A percentile compares a stretch with the other conserved stretches of the same genome.
phyloP scores from a whole-genome alignment of 352 stramenopile species.

The Thraustochytrium striatum region DNA sequence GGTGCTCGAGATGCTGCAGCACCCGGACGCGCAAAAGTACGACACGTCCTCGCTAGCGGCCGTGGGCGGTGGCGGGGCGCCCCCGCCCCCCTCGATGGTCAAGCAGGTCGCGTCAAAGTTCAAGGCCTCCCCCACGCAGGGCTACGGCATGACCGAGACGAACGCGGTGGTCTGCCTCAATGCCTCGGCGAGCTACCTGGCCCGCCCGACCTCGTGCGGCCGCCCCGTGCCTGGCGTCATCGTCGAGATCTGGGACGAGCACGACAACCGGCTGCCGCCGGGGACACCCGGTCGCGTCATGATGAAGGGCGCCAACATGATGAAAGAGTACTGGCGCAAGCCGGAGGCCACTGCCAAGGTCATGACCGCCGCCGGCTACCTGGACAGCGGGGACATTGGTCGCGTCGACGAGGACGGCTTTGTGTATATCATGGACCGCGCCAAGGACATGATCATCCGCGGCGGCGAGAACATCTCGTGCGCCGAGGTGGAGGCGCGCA shows the following conservation, averaged over 20 bases:
- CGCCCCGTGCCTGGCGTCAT: neutral
- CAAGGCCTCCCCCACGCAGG: conserved; percentile 32
- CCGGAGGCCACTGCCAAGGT: conserved; percentile 48
- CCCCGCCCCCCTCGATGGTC: conserved; percentile 14
- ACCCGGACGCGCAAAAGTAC: conserved; percentile 44
- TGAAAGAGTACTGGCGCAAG: conserved; percentile 56
- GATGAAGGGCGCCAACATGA: conserved; percentile 45
- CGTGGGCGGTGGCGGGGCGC: conserved; percentile 29
- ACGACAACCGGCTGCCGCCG: conserved; percentile 1
- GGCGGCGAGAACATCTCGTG: conserved; percentile 55
- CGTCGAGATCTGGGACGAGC: conserved; percentile 27
- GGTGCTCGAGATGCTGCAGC: conserved; percentile 49
- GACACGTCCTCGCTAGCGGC: conserved; percentile 23
- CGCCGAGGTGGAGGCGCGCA: conserved; percentile 47
- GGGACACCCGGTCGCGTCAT: conserved; percentile 2
- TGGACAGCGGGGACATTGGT: conserved; percentile 53
- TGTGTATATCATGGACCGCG: conserved; percentile 47
- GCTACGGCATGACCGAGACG: conserved; percentile 48
- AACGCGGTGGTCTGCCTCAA: conserved; percentile 10
- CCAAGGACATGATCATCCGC: conserved; percentile 54
- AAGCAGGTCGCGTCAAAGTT: conserved; percentile 36
- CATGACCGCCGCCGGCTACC: conserved; percentile 43
- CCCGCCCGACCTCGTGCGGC: conserved; percentile 8
- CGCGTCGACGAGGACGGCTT: conserved; percentile 52
- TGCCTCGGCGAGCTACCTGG: neutral